Evolutionary conservation across 2,329 filamentous ascomycete genomes (phyloP).

Genomic region (Microcyclospora pomicola): DNA sequence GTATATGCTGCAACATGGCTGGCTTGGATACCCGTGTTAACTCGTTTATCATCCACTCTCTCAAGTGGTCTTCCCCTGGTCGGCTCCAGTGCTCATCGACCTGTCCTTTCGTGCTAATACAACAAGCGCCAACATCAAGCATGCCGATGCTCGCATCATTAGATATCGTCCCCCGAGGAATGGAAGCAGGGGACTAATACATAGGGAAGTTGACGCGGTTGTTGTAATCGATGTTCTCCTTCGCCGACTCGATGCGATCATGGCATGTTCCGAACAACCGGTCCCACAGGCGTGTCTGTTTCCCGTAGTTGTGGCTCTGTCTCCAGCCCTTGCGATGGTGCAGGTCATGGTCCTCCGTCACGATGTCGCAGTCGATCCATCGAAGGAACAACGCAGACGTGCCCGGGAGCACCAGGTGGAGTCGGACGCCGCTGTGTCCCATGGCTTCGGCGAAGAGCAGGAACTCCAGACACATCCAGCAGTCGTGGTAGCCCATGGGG

Average conservation of each 20-base stretch:
- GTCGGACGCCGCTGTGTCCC: conserved; percentile 26
- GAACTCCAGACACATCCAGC: conserved; percentile 34
- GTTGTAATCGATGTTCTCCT: too few species aligned
- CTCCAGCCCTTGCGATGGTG: conserved; percentile 25
- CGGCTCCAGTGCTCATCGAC: too few species aligned
- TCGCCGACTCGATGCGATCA: conserved; percentile 26
- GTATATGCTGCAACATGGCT: too few species aligned
- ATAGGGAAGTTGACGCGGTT: too few species aligned
- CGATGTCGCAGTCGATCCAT: conserved; percentile 21
- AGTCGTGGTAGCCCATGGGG: conserved; percentile 32
- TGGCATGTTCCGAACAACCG: conserved; percentile 23
- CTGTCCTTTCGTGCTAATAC: too few species aligned
- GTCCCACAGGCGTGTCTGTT: conserved; percentile 26
- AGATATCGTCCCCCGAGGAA: too few species aligned
- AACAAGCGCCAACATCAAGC: too few species aligned
- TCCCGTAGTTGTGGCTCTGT: conserved; percentile 21
- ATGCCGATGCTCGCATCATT: too few species aligned
- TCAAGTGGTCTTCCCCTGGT: too few species aligned
- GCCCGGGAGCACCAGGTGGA: conserved; percentile 21
- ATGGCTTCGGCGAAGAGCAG: conserved; percentile 25
- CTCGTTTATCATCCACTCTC: too few species aligned
- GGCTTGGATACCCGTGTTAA: too few species aligned
- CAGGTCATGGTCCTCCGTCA: conserved; percentile 29
- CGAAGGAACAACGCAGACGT: conserved; percentile 23
- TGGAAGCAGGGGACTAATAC: too few species aligned